These are phyloP conservation scores for Sporisorium iseilematis-ciliati DNA, from an alignment of 1,284 basidiomycete species.

Conservation along the genomic window DNA sequence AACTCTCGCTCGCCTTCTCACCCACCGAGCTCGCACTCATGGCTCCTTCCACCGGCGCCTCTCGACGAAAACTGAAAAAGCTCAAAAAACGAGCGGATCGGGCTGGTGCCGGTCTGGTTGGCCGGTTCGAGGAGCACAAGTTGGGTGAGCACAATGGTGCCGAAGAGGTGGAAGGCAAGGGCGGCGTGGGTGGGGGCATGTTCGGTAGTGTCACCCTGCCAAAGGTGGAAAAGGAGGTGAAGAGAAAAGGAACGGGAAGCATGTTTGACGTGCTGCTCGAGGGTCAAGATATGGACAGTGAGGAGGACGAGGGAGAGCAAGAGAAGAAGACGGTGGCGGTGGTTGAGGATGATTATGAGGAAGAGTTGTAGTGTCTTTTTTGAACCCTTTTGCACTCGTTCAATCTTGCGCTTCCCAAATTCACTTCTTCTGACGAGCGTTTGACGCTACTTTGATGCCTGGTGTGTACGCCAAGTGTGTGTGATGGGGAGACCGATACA, in stretches of 20 bases:
- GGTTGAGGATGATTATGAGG: conserved; percentile 29
- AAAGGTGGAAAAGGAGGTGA: background rate
- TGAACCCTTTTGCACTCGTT: no score
- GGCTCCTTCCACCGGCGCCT: conserved; percentile 22
- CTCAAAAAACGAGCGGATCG: conserved; percentile 40
- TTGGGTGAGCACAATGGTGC: conserved; percentile 12
- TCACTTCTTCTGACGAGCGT: no score
- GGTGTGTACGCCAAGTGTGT: no score
- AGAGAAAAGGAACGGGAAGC: conserved; percentile 27
- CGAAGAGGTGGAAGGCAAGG: background rate
- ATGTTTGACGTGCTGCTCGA: conserved; percentile 46
- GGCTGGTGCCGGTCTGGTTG: conserved; percentile 46
- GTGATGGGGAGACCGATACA: no score
- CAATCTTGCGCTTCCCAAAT: no score
- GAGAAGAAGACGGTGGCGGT: no score
- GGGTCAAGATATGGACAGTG: conserved; percentile 20
- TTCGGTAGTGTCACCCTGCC: conserved; percentile 18
- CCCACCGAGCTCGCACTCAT: conserved; percentile 36
- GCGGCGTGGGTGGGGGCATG: conserved; percentile 24
- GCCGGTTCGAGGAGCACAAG: conserved; percentile 25
- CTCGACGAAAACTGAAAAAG: conserved; percentile 48
- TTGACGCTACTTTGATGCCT: no score
- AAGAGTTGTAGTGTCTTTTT: conserved; percentile 25
- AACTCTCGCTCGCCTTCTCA: conserved; percentile 41
- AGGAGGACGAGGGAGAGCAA: conserved; percentile 13